Percentiles rank a stretch among this genome's conserved stretches.
Conservation (phyloP, 768 basidiomycete species). For the Lactarius sanguifluus region DNA sequence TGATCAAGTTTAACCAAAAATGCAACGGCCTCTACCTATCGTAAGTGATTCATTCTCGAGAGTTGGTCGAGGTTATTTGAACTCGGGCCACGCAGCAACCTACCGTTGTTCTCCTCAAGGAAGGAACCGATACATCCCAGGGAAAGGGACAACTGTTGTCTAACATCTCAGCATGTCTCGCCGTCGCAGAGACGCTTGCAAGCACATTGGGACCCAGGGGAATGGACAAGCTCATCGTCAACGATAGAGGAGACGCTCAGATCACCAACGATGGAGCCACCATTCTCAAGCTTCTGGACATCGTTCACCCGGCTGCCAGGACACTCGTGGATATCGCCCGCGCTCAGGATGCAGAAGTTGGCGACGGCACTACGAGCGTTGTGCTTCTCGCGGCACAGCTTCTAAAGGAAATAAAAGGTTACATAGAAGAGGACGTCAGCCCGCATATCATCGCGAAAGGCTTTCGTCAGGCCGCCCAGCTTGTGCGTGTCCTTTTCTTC, state of each 20-base stretch:
- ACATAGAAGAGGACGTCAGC: slow-evolving; percentile 96
- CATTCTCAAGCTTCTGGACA: slow-evolving; percentile 94
- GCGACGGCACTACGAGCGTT: slow-evolving; percentile 97
- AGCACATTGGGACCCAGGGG: slow-evolving; percentile 97
- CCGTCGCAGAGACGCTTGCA: slow-evolving; percentile 87
- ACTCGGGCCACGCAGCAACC: slow-evolving; percentile 69
- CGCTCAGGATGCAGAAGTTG: slow-evolving; percentile 97
- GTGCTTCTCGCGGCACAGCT: slow-evolving; percentile 93
- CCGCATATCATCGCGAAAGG: slow-evolving; percentile 99
- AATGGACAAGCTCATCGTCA: slow-evolving; percentile 98
- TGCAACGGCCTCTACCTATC: slow-evolving; percentile 64
- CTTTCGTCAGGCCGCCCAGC: slow-evolving; percentile 79
- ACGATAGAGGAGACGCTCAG: slow-evolving; percentile 91
- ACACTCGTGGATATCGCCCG: slow-evolving; percentile 98
- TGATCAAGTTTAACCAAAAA: slow-evolving; percentile 42
- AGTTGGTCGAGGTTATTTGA: slow-evolving; percentile 13
- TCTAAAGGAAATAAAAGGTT: slow-evolving; percentile 86
- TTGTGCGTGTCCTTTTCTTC: slow-evolving; percentile 54
- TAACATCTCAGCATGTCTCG: slow-evolving; percentile 95
- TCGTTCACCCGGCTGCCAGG: slow-evolving; percentile 96
- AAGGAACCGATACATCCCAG: slow-evolving; percentile 96
- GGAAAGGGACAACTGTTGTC: slow-evolving; percentile 90
- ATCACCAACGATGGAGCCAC: slow-evolving; percentile 99
- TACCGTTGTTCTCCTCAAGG: slow-evolving; percentile 92
- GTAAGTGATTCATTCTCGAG: slow-evolving; percentile 21